phyloP scores from a whole-genome alignment of 108 stramenopile genomes.

The Nannochloropsis oceanica region DNA sequence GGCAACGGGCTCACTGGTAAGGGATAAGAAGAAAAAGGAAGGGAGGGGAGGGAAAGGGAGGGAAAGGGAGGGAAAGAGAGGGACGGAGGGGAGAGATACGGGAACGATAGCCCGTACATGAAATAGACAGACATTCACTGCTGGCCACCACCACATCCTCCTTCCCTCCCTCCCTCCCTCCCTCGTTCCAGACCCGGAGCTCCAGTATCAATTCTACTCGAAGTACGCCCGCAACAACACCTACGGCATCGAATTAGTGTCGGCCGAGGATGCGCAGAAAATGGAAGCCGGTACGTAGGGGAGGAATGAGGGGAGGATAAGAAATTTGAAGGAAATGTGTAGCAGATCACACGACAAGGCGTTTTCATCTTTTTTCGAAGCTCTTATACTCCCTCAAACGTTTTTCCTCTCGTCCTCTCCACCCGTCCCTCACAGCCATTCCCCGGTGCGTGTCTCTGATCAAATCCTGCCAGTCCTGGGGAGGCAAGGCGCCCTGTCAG shows the following conservation, averaged over 20 bases:
- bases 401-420: not conserved
- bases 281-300: not conserved
- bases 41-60: too few relatives aligned
- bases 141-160: too few relatives aligned
- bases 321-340: not conserved
- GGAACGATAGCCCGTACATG: too few relatives aligned
- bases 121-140: too few relatives aligned
- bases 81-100: too few relatives aligned
- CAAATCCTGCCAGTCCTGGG: slow-evolving; percentile 43
- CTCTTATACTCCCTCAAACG: not conserved
- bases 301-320: not conserved
- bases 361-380: too few relatives aligned
- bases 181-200: slow-evolving; percentile 48
- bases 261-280: slow-evolving; percentile 43
- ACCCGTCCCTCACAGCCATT: slow-evolving; percentile 30
- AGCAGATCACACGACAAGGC: too few relatives aligned
- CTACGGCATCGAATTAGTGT: slow-evolving; percentile 62
- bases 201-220: slow-evolving; percentile 71
- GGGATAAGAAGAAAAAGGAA: too few relatives aligned
- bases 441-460: slow-evolving; percentile 60
- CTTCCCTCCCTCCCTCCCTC: too few relatives aligned
- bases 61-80: too few relatives aligned
- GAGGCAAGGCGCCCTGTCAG: not conserved
- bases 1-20: slow-evolving; percentile 77
- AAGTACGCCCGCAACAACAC: slow-evolving; percentile 84